Percentiles rank a stretch among this genome's conserved stretches.
These are phyloP conservation scores for Coemansia sp. DNA, from an alignment of 192 early-diverging fungal genomes.

Conservation along the genomic window DNA sequence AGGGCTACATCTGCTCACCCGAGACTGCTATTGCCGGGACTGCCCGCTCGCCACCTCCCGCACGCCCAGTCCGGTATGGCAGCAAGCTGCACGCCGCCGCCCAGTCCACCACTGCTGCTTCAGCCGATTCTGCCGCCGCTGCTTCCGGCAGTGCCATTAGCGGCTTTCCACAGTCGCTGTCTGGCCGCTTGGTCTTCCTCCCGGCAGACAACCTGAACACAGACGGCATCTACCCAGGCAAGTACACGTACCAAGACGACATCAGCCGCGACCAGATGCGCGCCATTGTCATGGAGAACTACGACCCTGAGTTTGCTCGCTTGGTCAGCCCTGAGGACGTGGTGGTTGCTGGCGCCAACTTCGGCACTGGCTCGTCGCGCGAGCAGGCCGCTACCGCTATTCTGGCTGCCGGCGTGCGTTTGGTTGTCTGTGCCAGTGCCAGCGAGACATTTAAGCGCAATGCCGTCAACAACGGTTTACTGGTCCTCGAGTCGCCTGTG, in stretches of 20 bases:
- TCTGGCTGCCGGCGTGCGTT: constrained; percentile 79
- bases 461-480: constrained; percentile 96
- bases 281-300: constrained; percentile 98
- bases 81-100: constrained; percentile 14
- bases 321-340: constrained; percentile 76
- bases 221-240: constrained; percentile 98
- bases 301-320: constrained; percentile 85
- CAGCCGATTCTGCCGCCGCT: constrained; percentile 12
- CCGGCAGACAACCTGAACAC: constrained; percentile 97
- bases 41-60: constrained; percentile 7
- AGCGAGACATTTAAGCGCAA: constrained; percentile 99
- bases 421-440: constrained; percentile 91
- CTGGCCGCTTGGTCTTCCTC: constrained; percentile 88
- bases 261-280: constrained; percentile 89
- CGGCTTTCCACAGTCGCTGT: constrained; percentile 77
- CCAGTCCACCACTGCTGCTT: neutral
- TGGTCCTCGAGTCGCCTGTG: constrained; percentile 86
- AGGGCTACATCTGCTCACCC: constrained; percentile 80
- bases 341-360: constrained; percentile 93
- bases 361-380: constrained; percentile 96
- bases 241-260: constrained; percentile 98
- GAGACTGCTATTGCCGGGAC: constrained; percentile 31
- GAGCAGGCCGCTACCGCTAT: constrained; percentile 98
- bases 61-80: constrained; percentile 28
- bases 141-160: constrained; percentile 38